Conservation (phyloP, 345 rosid genomes). For the Gossypium australe region DNA sequence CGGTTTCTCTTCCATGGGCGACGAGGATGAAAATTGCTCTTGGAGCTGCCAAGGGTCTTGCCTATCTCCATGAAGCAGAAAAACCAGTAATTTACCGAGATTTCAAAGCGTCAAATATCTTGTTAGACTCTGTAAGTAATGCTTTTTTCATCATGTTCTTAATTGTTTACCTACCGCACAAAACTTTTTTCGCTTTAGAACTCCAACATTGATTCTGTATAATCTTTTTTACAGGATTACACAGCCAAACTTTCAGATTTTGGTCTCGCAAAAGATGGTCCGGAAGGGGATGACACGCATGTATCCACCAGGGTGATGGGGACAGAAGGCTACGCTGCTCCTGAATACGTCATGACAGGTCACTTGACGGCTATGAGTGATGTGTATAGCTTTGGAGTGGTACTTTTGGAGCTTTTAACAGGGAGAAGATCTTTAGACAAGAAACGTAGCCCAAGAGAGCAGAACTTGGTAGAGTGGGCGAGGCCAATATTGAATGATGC, state of each 20-base stretch:
- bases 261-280: constrained; percentile 89
- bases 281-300: constrained; percentile 86
- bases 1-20: constrained; percentile 77
- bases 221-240: constrained; percentile 43
- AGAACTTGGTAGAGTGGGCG: constrained; percentile 67
- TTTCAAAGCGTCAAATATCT: constrained; percentile 83
- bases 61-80: constrained; percentile 73
- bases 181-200: background rate
- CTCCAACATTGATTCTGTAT: too few species aligned
- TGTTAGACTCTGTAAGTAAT: constrained; percentile 69
- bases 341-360: constrained; percentile 91
- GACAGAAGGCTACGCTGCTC: constrained; percentile 93
- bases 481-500: constrained; percentile 59
- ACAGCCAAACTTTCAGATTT: constrained; percentile 83
- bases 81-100: constrained; percentile 90
- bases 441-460: constrained; percentile 47
- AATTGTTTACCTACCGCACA: background rate
- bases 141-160: background rate
- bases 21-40: constrained; percentile 85
- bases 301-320: constrained; percentile 89
- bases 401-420: constrained; percentile 50
- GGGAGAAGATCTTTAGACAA: constrained; percentile 63
- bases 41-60: constrained; percentile 90
- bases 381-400: constrained; percentile 67
- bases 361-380: constrained; percentile 68